These are phyloP conservation scores for Fomitiporia mediterranea DNA, from an alignment of 1,284 basidiomycete genomes.

Conservation along the genomic window DNA sequence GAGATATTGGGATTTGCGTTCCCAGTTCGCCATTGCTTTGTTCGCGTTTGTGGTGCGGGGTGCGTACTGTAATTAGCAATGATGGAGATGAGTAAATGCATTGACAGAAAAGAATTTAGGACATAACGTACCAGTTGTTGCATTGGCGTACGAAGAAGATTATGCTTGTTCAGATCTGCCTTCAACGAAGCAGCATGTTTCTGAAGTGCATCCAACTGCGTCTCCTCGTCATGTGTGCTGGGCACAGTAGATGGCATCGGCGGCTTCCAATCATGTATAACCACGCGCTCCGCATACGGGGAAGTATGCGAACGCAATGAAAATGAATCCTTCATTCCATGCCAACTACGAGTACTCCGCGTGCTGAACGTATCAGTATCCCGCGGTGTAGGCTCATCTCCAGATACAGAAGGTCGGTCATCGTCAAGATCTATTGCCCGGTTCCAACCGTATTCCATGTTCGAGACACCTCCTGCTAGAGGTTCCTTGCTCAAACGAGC, in stretches of 20 bases:
- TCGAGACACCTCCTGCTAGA: slow-evolving; percentile 90
- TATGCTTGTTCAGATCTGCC: slow-evolving; percentile 78
- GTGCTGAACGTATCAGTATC: slow-evolving; percentile 64
- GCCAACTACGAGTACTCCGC: slow-evolving; percentile 47
- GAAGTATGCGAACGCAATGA: slow-evolving; percentile 60
- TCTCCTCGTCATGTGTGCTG: slow-evolving; percentile 87
- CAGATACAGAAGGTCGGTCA: slow-evolving; percentile 49
- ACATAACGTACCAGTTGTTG: slow-evolving; percentile 68
- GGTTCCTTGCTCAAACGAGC: slow-evolving; percentile 92
- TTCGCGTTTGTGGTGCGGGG: slow-evolving; percentile 67
- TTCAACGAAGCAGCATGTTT: slow-evolving; percentile 77
- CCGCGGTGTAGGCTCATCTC: slow-evolving; percentile 43
- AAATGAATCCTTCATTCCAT: slow-evolving; percentile 59
- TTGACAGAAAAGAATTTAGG: slow-evolving; percentile 6
- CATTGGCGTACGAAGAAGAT: slow-evolving; percentile 83
- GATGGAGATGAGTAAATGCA: slow-evolving; percentile 11
- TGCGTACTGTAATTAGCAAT: slow-evolving; percentile 57
- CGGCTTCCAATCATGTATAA: slow-evolving; percentile 92
- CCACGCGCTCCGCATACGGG: slow-evolving; percentile 71
- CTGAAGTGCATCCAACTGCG: slow-evolving; percentile 81
- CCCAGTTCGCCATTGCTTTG: slow-evolving; percentile 89
- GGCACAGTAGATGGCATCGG: slow-evolving; percentile 80
- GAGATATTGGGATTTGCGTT: slow-evolving; percentile 84
- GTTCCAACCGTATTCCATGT: slow-evolving; percentile 99
- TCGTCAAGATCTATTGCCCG: slow-evolving; percentile 57